Conservation (phyloP, 2,329 filamentous ascomycete genomes). For the Botrytis galanthina region DNA sequence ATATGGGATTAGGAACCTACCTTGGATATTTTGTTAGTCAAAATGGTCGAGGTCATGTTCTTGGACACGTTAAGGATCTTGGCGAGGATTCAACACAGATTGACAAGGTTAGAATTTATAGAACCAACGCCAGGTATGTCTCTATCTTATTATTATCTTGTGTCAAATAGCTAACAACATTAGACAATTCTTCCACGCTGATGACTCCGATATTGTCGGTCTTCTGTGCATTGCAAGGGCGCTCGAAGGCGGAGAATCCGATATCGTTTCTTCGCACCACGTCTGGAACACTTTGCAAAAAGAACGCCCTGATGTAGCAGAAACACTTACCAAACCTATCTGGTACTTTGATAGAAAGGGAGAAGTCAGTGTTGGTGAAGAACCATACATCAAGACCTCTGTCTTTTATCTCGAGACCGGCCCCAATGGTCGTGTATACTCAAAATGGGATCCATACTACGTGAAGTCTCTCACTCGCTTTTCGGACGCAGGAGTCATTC, state of each 20-base stretch:
- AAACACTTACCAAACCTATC: constrained; percentile 70
- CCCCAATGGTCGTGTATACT: constrained; percentile 66
- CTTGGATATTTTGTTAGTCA: constrained; percentile 86
- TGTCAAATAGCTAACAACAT: neutral
- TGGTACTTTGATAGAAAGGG: constrained; percentile 96
- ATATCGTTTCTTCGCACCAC: constrained; percentile 73
- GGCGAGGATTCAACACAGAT: constrained; percentile 60
- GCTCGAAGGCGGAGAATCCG: constrained; percentile 77
- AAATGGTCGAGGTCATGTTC: constrained; percentile 79
- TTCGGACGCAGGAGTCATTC: constrained; percentile 69
- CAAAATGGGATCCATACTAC: constrained; percentile 91
- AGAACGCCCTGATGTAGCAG: constrained; percentile 75
- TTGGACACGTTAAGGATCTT: constrained; percentile 87
- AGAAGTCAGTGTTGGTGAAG: constrained; percentile 70
- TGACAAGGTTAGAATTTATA: constrained; percentile 85
- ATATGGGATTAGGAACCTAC: constrained; percentile 84
- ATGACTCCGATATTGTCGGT: constrained; percentile 80
- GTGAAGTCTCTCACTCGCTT: constrained; percentile 74
- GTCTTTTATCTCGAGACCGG: constrained; percentile 76
- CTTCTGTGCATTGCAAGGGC: constrained; percentile 77
- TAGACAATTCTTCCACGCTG: constrained; percentile 80
- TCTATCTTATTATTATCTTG: neutral
- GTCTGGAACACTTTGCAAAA: constrained; percentile 78
- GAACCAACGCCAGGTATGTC: constrained; percentile 68
- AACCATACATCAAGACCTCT: constrained; percentile 68